Evolutionary conservation across 345 rosid species (phyloP), one percentile per base, ranked within the genome.

Genomic region (Pistacia atlantica): DNA sequence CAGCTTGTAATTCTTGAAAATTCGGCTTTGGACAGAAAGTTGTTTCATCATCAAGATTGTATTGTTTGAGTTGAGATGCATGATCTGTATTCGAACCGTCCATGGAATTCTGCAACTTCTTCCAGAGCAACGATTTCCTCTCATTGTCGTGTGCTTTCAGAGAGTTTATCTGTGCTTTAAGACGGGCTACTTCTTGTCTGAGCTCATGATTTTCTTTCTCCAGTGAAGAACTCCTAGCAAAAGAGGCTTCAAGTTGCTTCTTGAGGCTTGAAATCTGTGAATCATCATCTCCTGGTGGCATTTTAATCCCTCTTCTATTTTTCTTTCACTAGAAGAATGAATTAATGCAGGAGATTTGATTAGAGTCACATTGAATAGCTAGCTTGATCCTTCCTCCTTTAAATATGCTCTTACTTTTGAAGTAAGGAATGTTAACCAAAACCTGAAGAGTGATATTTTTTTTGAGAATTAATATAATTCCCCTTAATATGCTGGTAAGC

Each of bases 121-220:
- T 93, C 99, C 98, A 92, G 13, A 92, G 91, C 83, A 87, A 78
- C 61, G 96, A 85, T 85, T 89, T 92, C 75, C 98, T 89, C 85
- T 92, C 99, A 64, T 89, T 90, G 62, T 91, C 99, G 68, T 89
- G 93, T 42, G 94, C 93, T 85, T 89, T 90, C 76, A 92, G 90
- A 48, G 91, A 87, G 78, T 54, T 82, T 63, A 95, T 83, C 49
- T 89, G 97, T 25, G 91, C 84, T 84, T 85, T 91, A n/a, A 95
- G 80, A 51, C 92, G 92, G 5, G 82, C 64, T 0, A 89, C 86
- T 85, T 95, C 99, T 80, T 86, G 95, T 64, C 83, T 81, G 67
- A 95, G 79, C 45, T 90, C 99, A 57, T 64, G 83, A 66, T 93
- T 95, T 71, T 95, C 98, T 75, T 87, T 93, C 90, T 90, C 92